These are phyloP conservation scores for Leccinum variabile DNA, from an alignment of 1,284 basidiomycete species.

Conservation along the genomic window DNA sequence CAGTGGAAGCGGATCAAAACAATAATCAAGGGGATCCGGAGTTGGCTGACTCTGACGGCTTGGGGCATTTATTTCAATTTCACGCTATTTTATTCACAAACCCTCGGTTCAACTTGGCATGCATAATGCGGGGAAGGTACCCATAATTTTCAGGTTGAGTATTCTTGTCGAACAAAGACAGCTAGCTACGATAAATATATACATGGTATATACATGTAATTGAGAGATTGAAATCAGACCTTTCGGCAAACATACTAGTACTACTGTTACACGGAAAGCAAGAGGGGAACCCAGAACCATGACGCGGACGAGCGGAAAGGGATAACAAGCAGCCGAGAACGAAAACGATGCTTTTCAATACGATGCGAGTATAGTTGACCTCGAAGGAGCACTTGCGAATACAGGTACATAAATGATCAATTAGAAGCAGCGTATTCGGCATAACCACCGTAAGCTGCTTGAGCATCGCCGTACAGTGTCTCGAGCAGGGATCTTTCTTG, in stretches of 20 bases:
- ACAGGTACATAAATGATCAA: constrained; percentile 5
- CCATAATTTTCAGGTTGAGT: background rate
- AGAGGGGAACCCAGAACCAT: background rate
- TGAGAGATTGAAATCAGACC: background rate
- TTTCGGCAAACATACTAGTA: background rate
- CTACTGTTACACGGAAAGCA: background rate
- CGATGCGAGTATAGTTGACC: background rate
- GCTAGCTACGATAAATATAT: background rate
- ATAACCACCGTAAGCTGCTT: constrained; percentile 16
- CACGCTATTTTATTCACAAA: background rate
- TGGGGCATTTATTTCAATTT: background rate
- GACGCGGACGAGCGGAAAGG: background rate
- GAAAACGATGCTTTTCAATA: background rate
- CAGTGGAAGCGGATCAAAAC: background rate
- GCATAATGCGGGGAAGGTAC: background rate
- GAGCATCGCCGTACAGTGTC: constrained; percentile 27
- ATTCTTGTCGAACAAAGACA: background rate
- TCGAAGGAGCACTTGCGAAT: background rate
- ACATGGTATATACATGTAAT: background rate
- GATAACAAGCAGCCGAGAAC: background rate
- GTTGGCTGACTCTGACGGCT: background rate
- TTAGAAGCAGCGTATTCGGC: constrained; percentile 7
- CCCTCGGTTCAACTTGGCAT: background rate
- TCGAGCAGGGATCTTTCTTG: constrained; percentile 23
- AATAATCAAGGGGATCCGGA: background rate